Evolutionary conservation across 176 grass and related monocot genomes (phyloP).

Genomic region (Carex scoparia): DNA sequence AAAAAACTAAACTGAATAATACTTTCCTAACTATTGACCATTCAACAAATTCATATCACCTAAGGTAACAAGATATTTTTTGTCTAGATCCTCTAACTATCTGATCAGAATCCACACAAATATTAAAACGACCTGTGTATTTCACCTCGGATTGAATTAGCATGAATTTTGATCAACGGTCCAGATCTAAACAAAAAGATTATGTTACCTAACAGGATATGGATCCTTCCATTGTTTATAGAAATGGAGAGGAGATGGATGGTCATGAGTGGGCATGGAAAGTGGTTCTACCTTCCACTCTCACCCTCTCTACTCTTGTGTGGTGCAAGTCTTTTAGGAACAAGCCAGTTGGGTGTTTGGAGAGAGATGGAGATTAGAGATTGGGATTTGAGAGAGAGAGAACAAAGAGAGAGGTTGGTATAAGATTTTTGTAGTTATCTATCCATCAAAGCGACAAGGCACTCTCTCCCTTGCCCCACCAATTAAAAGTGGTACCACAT

Average conservation of each 20-base stretch:
- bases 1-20: too few species aligned
- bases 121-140: too few species aligned
- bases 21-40: too few species aligned
- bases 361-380: slow-evolving; percentile 20
- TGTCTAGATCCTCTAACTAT: too few species aligned
- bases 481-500: slow-evolving; percentile 6
- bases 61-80: too few species aligned
- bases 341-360: slow-evolving; percentile 38
- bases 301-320: slow-evolving; percentile 41
- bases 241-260: slow-evolving; percentile 1
- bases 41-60: too few species aligned
- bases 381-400: neutral
- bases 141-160: too few species aligned
- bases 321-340: slow-evolving; percentile 43
- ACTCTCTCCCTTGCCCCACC: neutral
- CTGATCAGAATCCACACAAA: too few species aligned
- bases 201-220: too few species aligned
- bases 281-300: slow-evolving; percentile 56
- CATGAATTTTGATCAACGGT: too few species aligned
- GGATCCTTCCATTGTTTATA: neutral
- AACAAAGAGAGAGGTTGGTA: neutral
- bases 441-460: slow-evolving; percentile 1
- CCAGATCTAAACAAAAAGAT: too few species aligned
- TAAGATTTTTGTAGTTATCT: slow-evolving; percentile 15
- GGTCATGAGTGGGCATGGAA: slow-evolving; percentile 22